Evolutionary conservation across 805 yeast genomes (phyloP).

Genomic region (Wickerhamiella qilinensis): DNA sequence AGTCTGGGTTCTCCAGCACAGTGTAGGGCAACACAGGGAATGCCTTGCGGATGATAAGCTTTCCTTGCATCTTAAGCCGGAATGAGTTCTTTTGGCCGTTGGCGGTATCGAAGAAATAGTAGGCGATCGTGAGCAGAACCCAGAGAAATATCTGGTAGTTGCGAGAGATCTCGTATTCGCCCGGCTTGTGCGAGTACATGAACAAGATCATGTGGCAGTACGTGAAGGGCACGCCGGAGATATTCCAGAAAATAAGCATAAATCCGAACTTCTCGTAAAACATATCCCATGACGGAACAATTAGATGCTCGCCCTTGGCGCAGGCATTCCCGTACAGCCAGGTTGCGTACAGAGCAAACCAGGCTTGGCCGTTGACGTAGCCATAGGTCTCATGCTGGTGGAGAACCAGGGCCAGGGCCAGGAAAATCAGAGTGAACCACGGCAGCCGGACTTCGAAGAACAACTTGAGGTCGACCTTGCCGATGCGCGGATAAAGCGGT

Average conservation of each 20-base stretch:
- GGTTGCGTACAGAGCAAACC: slow-evolving; percentile 62
- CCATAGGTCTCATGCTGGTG: slow-evolving; percentile 78
- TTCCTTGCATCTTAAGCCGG: slow-evolving; percentile 64
- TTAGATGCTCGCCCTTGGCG: slow-evolving; percentile 92
- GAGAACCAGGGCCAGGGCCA: slow-evolving; percentile 56
- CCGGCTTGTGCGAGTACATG: slow-evolving; percentile 68
- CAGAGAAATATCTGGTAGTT: slow-evolving; percentile 42
- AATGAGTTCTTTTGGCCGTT: slow-evolving; percentile 92
- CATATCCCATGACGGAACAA: slow-evolving; percentile 99
- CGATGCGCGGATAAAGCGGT: slow-evolving; percentile 89
- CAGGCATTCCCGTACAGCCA: slow-evolving; percentile 95
- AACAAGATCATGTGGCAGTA: slow-evolving; percentile 87
- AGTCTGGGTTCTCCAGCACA: slow-evolving; percentile 66
- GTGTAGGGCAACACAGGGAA: slow-evolving; percentile 90
- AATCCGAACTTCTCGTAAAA: slow-evolving; percentile 98
- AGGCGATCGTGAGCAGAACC: slow-evolving; percentile 45
- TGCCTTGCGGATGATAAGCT: slow-evolving; percentile 55
- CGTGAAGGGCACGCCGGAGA: slow-evolving; percentile 97
- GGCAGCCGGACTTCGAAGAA: slow-evolving; percentile 95
- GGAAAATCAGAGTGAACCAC: slow-evolving; percentile 79
- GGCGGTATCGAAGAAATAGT: slow-evolving; percentile 86
- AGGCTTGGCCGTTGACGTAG: slow-evolving; percentile 56
- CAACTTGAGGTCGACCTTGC: slow-evolving; percentile 86
- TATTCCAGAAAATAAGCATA: slow-evolving; percentile 97
- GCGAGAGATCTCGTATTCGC: slow-evolving; percentile 61